Evolutionary conservation across 2,329 filamentous ascomycete genomes (phyloP).

Genomic region (Aspergillus intermedius): DNA sequence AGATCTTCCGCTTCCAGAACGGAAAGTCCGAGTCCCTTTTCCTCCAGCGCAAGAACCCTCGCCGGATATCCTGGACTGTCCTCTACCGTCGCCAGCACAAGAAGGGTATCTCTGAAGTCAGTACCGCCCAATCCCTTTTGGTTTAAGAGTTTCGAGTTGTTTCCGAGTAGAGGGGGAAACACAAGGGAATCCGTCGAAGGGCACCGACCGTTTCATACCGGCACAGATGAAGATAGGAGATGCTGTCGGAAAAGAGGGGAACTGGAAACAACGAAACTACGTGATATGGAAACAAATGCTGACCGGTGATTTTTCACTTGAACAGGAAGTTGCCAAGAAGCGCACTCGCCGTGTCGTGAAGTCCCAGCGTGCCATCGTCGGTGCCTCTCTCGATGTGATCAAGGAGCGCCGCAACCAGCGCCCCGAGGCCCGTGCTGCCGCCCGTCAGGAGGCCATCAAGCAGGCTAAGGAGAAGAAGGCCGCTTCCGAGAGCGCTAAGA

Average conservation of each 20-base stretch:
- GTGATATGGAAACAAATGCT: conserved; percentile 14
- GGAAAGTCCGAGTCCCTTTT: conserved; percentile 99
- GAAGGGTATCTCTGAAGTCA: conserved; percentile 99
- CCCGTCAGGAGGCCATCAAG: conserved; percentile 85
- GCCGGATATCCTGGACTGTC: conserved; percentile 97
- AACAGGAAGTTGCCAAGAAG: conserved; percentile 99
- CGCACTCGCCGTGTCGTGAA: conserved; percentile 96
- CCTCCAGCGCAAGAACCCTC: conserved; percentile 99
- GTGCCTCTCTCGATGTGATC: conserved; percentile 98
- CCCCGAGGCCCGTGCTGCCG: conserved; percentile 90
- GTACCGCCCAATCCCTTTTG: conserved; percentile 31
- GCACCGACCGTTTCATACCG: neutral
- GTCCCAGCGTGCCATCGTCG: conserved; percentile 97
- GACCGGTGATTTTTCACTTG: conserved; percentile 21
- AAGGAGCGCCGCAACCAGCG: conserved; percentile 95
- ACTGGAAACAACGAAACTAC: neutral
- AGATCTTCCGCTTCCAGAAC: conserved; percentile 99
- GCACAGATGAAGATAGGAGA: conserved; percentile 1
- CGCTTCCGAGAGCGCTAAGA: conserved; percentile 82
- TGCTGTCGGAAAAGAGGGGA: conserved; percentile 8
- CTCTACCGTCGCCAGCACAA: conserved; percentile 98
- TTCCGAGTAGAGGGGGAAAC: conserved; percentile 4
- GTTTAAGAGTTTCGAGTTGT: conserved; percentile 13
- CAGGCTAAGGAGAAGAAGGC: conserved; percentile 98
- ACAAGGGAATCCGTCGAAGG: neutral